phyloP scores from a whole-genome alignment of 768 basidiomycete species.

The Wakefieldia striispora region DNA sequence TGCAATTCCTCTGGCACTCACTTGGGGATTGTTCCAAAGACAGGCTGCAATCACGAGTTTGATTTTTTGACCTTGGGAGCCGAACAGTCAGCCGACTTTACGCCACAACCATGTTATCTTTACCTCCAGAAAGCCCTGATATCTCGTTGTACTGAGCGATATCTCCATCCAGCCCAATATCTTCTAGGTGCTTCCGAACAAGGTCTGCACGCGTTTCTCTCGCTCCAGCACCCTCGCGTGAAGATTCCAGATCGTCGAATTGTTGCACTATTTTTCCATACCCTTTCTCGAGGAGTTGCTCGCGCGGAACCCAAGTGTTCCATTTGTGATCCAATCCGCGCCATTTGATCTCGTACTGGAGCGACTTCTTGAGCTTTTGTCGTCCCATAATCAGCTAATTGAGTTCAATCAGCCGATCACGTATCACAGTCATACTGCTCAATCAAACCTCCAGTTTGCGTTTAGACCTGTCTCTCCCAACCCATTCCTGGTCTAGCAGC shows the following conservation, averaged over 20 bases:
- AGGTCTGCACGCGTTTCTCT: slow-evolving; percentile 80
- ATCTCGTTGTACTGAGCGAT: slow-evolving; percentile 99
- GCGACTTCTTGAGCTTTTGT: slow-evolving; percentile 94
- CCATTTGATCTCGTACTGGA: slow-evolving; percentile 94
- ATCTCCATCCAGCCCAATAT: slow-evolving; percentile 94
- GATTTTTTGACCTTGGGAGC: slow-evolving; percentile 82
- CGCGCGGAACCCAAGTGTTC: slow-evolving; percentile 92
- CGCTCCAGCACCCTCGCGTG: slow-evolving; percentile 89
- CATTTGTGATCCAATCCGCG: slow-evolving; percentile 76
- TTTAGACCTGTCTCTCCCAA: slow-evolving; percentile 86
- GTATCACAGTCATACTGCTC: slow-evolving; percentile 7
- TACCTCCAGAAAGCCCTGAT: slow-evolving; percentile 88
- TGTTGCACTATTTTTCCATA: slow-evolving; percentile 89
- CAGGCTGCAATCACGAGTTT: slow-evolving; percentile 94
- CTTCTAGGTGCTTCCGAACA: slow-evolving; percentile 90
- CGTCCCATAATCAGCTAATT: slow-evolving; percentile 82
- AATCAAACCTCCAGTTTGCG: slow-evolving; percentile 83
- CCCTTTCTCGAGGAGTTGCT: slow-evolving; percentile 81
- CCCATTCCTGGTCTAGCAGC: slow-evolving; percentile 79
- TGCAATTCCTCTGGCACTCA: slow-evolving; percentile 29
- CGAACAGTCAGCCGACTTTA: slow-evolving; percentile 10
- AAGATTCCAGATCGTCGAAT: slow-evolving; percentile 95
- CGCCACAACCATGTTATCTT: slow-evolving; percentile 11
- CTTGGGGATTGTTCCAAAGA: slow-evolving; percentile 94
- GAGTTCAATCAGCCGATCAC: slow-evolving; percentile 15